A percentile compares a stretch with the other conserved stretches of the same genome.
Conservation (phyloP, 257 asterid genomes). For the Jacaranda copaia region DNA sequence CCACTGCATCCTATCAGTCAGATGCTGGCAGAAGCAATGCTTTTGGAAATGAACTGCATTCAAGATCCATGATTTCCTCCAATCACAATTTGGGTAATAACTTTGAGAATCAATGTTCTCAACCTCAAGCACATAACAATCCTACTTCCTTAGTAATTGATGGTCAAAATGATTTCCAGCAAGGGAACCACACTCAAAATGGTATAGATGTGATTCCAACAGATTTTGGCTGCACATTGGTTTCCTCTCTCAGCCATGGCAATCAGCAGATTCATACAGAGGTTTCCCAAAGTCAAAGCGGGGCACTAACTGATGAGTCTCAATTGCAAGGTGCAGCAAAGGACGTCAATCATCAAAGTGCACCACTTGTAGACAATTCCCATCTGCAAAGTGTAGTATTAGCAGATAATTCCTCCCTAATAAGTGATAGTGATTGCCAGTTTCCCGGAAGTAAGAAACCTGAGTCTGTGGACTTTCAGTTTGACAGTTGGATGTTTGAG, state of each 20-base stretch:
- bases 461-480: constrained; percentile 38
- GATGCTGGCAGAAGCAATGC: constrained; percentile 27
- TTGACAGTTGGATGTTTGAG: constrained; percentile 53
- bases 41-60: constrained; percentile 40
- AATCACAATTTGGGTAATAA: constrained; percentile 28
- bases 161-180: constrained; percentile 41
- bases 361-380: constrained; percentile 22
- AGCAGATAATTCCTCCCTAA: constrained; percentile 27
- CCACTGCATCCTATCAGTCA: constrained; percentile 40
- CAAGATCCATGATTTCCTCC: constrained; percentile 39
- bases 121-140: constrained; percentile 33
- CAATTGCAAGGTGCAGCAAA: constrained; percentile 21
- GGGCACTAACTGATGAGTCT: constrained; percentile 33
- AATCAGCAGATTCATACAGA: constrained; percentile 42
- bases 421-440: constrained; percentile 37
- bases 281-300: constrained; percentile 33
- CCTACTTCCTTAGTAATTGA: constrained; percentile 17
- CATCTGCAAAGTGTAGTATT: constrained; percentile 27
- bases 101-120: constrained; percentile 40
- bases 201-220: constrained; percentile 27
- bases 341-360: constrained; percentile 29
- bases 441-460: constrained; percentile 39
- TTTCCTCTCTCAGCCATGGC: constrained; percentile 35
- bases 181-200: constrained; percentile 41
- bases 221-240: constrained; percentile 42